Evolutionary conservation across 768 basidiomycete species (phyloP).

Genomic region (Termitomyces sp.): DNA sequence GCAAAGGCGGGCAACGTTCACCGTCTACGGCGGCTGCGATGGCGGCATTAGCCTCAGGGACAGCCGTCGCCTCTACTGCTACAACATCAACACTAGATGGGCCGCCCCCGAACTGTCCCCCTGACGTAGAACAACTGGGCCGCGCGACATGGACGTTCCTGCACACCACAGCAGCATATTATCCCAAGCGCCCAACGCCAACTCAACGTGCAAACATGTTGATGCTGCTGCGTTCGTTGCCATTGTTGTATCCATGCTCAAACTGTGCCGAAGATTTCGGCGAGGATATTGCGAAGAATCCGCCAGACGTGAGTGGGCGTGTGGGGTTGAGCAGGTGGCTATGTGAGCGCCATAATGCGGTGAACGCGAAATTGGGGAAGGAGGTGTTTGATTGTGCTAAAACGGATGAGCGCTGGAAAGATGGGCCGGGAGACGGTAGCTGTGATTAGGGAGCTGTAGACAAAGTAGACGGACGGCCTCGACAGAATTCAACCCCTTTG

Average conservation of each 20-base stretch:
- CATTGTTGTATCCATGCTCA: constrained; percentile 83
- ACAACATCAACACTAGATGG: constrained; percentile 26
- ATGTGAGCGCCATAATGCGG: constrained; percentile 90
- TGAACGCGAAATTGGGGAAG: constrained; percentile 87
- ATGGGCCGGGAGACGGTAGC: constrained; percentile 82
- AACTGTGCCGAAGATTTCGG: constrained; percentile 85
- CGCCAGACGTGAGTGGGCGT: constrained; percentile 78
- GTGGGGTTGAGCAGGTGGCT: constrained; percentile 76
- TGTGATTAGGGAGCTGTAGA: constrained; percentile 57
- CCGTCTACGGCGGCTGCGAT: constrained; percentile 22
- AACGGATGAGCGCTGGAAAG: constrained; percentile 88
- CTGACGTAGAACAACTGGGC: constrained; percentile 87
- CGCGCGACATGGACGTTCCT: constrained; percentile 96
- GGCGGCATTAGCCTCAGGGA: constrained; percentile 21
- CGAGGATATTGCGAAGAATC: constrained; percentile 56
- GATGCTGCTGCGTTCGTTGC: constrained; percentile 70
- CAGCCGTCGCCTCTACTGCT: constrained; percentile 17
- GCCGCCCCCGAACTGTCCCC: constrained; percentile 72
- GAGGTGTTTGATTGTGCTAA: constrained; percentile 75
- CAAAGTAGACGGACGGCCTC: too few species aligned
- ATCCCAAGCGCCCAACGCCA: constrained; percentile 76
- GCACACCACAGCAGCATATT: constrained; percentile 94
- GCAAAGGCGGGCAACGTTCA: constrained; percentile 14
- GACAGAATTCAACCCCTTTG: neutral
- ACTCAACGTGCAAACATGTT: constrained; percentile 83